A percentile compares a stretch with the other conserved stretches of the same genome.
These are phyloP conservation scores for Aspergillus texensis DNA, from an alignment of 2,329 filamentous ascomycete species.

Conservation along the genomic window DNA sequence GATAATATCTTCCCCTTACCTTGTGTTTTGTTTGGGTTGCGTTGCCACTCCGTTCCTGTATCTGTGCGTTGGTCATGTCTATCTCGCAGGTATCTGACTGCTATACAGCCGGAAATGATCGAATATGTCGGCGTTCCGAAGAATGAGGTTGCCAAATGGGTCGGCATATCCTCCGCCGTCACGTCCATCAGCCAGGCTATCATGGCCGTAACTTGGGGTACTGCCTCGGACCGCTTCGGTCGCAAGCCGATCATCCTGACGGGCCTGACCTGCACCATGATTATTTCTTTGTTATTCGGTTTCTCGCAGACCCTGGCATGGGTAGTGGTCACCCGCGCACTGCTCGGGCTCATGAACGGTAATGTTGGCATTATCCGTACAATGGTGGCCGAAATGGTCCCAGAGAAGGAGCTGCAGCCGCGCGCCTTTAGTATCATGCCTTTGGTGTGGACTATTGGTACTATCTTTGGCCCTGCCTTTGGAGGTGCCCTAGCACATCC, in stretches of 20 bases:
- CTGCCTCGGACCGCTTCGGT: conserved; percentile 75
- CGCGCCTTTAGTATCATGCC: conserved; percentile 93
- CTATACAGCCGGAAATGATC: conserved; percentile 76
- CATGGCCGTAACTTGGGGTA: conserved; percentile 75
- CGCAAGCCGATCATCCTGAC: conserved; percentile 79
- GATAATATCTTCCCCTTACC: background rate
- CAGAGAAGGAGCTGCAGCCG: conserved; percentile 82
- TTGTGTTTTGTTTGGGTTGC: no score
- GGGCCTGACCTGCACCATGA: conserved; percentile 77
- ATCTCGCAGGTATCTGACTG: conserved; percentile 15
- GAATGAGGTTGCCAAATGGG: conserved; percentile 76
- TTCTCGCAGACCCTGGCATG: conserved; percentile 77
- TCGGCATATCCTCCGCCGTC: conserved; percentile 71
- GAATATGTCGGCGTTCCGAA: conserved; percentile 70
- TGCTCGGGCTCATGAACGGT: conserved; percentile 84
- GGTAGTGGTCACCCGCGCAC: conserved; percentile 74
- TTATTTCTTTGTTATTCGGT: conserved; percentile 79
- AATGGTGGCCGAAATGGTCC: conserved; percentile 90
- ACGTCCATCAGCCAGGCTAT: conserved; percentile 73
- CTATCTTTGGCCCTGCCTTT: conserved; percentile 83
- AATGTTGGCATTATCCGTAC: conserved; percentile 93
- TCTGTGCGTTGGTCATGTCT: background rate
- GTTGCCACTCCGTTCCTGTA: background rate
- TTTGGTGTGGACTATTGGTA: conserved; percentile 83
- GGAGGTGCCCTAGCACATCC: conserved; percentile 86